Base-by-base conservation (phyloP, 2,329 filamentous ascomycete genomes). In the Pseudocercospora musae region DNA sequence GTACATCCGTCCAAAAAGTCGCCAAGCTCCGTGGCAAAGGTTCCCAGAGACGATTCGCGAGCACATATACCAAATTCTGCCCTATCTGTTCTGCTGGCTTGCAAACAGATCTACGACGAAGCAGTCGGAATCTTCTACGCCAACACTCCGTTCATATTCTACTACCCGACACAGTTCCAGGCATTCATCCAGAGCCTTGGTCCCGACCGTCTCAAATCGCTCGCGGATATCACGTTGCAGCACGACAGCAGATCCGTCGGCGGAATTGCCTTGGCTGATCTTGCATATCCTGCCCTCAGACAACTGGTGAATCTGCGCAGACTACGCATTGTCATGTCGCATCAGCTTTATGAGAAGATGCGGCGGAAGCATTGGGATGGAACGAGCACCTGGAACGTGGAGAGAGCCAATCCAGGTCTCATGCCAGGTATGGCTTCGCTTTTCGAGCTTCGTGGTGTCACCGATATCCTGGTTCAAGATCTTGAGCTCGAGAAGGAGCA, bases 81-180 rank as follows among this genome's bases (percentile, higher is more conserved):
- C 1, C 66, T 74, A 3, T 63, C 62, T 11, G 59, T 74, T 2
- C 55, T 73, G 1, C 58, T 58, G 6, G 68, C 66, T 20, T 68
- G 65, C 62, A 69, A 67, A 44, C 70, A 73, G 60, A 66, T 73
- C 27, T 60, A 68, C 53, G 40, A 67, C 9, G 71, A 74, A 58
- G 68, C 71, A 0, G 31, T 62, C 4, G 66, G 66, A 9, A 62
- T 73, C 11, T 73, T 67, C 62, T 74, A 73, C 58, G 44, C 61
- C 20, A 21, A 37, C 18, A 74, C 70, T 31, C 23, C 60, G 1
- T 69, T 73, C 54, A 50, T 68, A 7, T 75, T 75, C 67, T 69
- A 71, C 58, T 71, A 68, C 33, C 65, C 68, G 1, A 48, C 62
- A 4, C 71, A 73, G 50, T 21, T 72, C 2, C 57, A 61, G 7